Evolutionary conservation across 1,139 yeast genomes (phyloP).

Genomic region (Meyerozyma sp.): DNA sequence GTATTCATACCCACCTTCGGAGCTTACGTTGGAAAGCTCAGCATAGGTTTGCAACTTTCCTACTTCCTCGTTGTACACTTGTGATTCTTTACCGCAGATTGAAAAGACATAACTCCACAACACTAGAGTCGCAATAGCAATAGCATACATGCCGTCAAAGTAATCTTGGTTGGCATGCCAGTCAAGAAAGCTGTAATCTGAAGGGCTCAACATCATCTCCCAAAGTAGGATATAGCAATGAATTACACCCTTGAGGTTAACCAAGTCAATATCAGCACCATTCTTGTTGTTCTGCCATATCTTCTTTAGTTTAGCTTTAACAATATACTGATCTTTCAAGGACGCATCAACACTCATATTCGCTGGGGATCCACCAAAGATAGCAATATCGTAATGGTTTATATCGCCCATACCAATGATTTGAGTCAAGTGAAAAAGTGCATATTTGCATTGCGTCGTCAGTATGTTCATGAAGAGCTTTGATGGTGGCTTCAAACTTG

Average conservation of each 20-base stretch:
- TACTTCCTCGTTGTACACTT: constrained; percentile 16
- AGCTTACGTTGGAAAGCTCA: neutral
- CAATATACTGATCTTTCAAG: constrained; percentile 47
- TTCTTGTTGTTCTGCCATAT: constrained; percentile 37
- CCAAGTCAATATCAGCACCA: constrained; percentile 20
- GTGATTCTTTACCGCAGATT: constrained; percentile 35
- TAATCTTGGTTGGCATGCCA: constrained; percentile 30
- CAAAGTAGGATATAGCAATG: constrained; percentile 61
- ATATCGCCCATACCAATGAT: constrained; percentile 57
- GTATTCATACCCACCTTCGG: constrained; percentile 10
- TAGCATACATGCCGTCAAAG: constrained; percentile 35
- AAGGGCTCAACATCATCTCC: constrained; percentile 52
- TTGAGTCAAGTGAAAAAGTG: constrained; percentile 66
- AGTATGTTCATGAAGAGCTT: constrained; percentile 11
- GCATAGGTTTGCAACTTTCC: neutral
- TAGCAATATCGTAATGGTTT: constrained; percentile 72
- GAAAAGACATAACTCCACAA: constrained; percentile 44
- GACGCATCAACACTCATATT: constrained; percentile 73
- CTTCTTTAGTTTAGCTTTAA: constrained; percentile 42
- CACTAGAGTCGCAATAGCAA: constrained; percentile 43
- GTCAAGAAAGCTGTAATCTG: constrained; percentile 23
- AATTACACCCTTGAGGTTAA: constrained; percentile 43
- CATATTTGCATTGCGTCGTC: constrained; percentile 15
- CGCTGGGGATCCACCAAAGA: constrained; percentile 78
- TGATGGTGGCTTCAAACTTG: constrained; percentile 6